Evolutionary conservation across 2,329 filamentous ascomycete species (phyloP).

Genomic region (Claviceps sp.): DNA sequence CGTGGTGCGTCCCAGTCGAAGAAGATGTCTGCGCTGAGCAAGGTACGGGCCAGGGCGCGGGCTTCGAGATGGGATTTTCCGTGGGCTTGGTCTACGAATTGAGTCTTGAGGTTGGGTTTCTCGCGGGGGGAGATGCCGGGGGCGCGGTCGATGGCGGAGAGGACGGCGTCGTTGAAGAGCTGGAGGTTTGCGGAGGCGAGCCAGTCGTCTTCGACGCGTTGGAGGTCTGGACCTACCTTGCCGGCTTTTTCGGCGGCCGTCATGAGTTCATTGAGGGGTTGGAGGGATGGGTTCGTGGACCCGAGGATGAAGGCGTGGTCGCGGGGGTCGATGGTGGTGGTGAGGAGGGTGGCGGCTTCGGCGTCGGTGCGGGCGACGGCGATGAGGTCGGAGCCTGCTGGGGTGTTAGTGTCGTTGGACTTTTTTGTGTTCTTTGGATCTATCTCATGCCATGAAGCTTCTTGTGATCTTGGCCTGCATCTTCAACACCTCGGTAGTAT

Average conservation of each 20-base stretch:
- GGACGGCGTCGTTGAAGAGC: constrained; percentile 82
- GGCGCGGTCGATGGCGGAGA: constrained; percentile 58
- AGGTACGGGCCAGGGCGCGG: constrained; percentile 59
- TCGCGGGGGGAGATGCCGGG: constrained; percentile 35
- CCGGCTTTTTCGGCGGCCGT: constrained; percentile 67
- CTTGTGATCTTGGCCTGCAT: too few relatives aligned
- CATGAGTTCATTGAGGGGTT: constrained; percentile 87
- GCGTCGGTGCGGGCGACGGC: constrained; percentile 92
- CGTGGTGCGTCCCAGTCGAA: constrained; percentile 94
- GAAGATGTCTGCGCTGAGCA: constrained; percentile 70
- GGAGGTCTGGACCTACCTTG: constrained; percentile 67
- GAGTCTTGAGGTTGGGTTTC: constrained; percentile 51
- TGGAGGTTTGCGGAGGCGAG: constrained; percentile 62
- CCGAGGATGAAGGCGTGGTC: constrained; percentile 93
- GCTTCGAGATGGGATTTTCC: constrained; percentile 81
- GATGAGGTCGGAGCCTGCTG: constrained; percentile 62
- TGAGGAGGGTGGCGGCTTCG: constrained; percentile 94
- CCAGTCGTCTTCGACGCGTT: constrained; percentile 90
- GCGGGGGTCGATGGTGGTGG: constrained; percentile 86
- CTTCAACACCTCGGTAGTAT: too few relatives aligned
- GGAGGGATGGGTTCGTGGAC: constrained; percentile 69
- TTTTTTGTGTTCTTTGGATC: not conserved
- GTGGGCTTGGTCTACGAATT: constrained; percentile 55
- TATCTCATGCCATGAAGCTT: not conserved
- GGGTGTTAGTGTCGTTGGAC: not conserved